Percentiles rank a stretch among this genome's conserved stretches.
phyloP scores from a whole-genome alignment of 495 filamentous ascomycete genomes.

The Daldinia grandis region DNA sequence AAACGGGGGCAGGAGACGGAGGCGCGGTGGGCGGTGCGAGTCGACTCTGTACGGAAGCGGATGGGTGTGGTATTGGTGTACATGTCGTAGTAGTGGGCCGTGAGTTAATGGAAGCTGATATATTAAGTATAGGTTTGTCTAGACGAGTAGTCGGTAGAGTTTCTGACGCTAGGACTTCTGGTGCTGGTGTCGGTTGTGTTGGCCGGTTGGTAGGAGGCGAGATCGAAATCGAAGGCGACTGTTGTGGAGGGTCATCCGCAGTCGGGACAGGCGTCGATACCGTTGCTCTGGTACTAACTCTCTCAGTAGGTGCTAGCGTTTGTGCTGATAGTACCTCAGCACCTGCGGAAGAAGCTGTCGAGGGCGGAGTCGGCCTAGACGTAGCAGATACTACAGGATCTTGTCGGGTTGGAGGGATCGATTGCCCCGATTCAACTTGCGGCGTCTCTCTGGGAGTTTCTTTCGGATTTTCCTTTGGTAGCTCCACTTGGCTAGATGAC shows the following conservation, averaged over 20 bases:
- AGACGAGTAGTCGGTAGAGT: conserved; percentile 1
- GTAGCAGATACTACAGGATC: neutral
- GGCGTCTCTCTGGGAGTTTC: conserved; percentile 12
- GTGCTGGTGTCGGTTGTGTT: conserved; percentile 28
- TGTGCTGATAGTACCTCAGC: conserved; percentile 39
- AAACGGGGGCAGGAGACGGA: conserved; percentile 32
- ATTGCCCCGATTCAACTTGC: neutral
- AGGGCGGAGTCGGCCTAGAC: conserved; percentile 3
- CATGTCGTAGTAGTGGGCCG: neutral
- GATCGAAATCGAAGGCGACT: conserved; percentile 25
- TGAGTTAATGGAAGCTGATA: neutral
- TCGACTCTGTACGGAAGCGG: conserved; percentile 16
- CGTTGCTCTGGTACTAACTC: neutral
- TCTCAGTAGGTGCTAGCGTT: conserved; percentile 33
- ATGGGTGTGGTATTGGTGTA: conserved; percentile 9
- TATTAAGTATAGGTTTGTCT: conserved; percentile 1
- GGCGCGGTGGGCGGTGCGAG: conserved; percentile 26
- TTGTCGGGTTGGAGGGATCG: neutral
- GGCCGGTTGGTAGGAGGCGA: conserved; percentile 27
- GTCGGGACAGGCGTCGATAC: conserved; percentile 6
- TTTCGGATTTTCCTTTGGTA: conserved; percentile 3
- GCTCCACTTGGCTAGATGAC: conserved; percentile 5
- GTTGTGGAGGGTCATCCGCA: conserved; percentile 10
- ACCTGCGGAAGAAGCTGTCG: conserved; percentile 5
- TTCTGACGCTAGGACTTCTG: conserved; percentile 8